Percentiles rank a stretch among this genome's conserved stretches.
These are phyloP conservation scores for Eucalyptus victrix DNA, from an alignment of 345 rosid genomes.

Conservation along the genomic window DNA sequence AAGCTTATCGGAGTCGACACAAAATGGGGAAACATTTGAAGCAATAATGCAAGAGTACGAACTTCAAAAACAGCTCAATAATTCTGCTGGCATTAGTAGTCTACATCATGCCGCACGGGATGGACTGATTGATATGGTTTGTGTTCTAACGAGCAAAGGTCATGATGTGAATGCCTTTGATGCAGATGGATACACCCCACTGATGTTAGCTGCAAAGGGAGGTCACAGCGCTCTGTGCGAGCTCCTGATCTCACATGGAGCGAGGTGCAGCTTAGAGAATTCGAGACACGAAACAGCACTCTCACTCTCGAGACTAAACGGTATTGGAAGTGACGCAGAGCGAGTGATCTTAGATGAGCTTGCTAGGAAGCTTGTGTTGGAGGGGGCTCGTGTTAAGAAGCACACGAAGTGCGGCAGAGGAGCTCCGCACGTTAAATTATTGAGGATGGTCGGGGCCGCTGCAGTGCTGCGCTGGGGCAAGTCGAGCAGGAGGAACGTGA, in stretches of 20 bases:
- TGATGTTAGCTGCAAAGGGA: slow-evolving; percentile 50
- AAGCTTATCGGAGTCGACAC: slow-evolving; percentile 11
- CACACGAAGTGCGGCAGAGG: slow-evolving; percentile 54
- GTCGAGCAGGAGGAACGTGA: slow-evolving; percentile 38
- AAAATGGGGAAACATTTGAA: slow-evolving; percentile 13
- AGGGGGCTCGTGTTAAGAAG: slow-evolving; percentile 33
- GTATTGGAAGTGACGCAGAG: slow-evolving; percentile 2
- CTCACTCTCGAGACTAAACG: slow-evolving; percentile 13
- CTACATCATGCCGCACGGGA: slow-evolving; percentile 38
- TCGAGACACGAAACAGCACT: slow-evolving; percentile 42
- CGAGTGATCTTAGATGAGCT: slow-evolving; percentile 31
- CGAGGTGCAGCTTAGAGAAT: slow-evolving; percentile 16
- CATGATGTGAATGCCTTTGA: slow-evolving; percentile 36
- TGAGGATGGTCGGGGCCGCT: slow-evolving; percentile 18
- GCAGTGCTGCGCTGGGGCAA: slow-evolving; percentile 55
- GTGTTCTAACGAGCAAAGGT: slow-evolving; percentile 8
- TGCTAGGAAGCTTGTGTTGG: slow-evolving; percentile 33
- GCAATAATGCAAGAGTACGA: slow-evolving; percentile 29
- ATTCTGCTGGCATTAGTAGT: slow-evolving; percentile 23
- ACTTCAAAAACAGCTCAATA: slow-evolving; percentile 6
- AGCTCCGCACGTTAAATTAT: slow-evolving; percentile 25
- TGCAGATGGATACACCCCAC: slow-evolving; percentile 40
- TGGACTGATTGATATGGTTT: slow-evolving; percentile 30
- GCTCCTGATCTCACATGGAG: slow-evolving; percentile 32
- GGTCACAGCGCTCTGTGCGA: slow-evolving; percentile 24